Evolutionary conservation across 805 yeast genomes (phyloP).

Genomic region (Yamadazyma akitaensis): DNA sequence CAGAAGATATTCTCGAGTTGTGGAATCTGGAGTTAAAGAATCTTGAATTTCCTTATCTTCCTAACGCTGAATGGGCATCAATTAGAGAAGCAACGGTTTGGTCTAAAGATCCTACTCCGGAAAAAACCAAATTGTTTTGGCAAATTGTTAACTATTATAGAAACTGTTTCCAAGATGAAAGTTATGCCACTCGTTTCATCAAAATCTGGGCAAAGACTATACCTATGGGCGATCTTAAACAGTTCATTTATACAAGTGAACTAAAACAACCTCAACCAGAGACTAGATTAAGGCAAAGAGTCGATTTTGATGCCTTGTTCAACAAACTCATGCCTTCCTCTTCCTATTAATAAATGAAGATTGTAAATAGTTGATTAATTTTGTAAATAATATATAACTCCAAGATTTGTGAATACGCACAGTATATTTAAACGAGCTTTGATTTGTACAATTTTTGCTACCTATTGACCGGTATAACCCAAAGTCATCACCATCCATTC

Average conservation of each 20-base stretch:
- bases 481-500: no score
- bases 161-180: slow-evolving; percentile 38
- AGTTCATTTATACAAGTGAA: neutral
- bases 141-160: slow-evolving; percentile 49
- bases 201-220: slow-evolving; percentile 21
- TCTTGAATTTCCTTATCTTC: slow-evolving; percentile 60
- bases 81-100: slow-evolving; percentile 70
- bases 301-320: neutral
- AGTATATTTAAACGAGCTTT: neutral
- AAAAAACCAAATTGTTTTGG: slow-evolving; percentile 53
- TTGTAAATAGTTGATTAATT: neutral
- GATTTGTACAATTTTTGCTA: no score
- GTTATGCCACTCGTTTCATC: slow-evolving; percentile 28
- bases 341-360: neutral
- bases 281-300: neutral
- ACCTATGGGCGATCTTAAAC: neutral
- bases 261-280: neutral
- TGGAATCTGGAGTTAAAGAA: slow-evolving; percentile 51
- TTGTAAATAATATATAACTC: neutral
- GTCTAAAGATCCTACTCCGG: slow-evolving; percentile 33
- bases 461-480: no score
- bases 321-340: neutral
- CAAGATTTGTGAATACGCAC: neutral
- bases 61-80: slow-evolving; percentile 84
- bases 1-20: slow-evolving; percentile 48